These are phyloP conservation scores for Cyphellophora attinorum DNA, from an alignment of 2,329 filamentous ascomycete species.

Conservation along the genomic window DNA sequence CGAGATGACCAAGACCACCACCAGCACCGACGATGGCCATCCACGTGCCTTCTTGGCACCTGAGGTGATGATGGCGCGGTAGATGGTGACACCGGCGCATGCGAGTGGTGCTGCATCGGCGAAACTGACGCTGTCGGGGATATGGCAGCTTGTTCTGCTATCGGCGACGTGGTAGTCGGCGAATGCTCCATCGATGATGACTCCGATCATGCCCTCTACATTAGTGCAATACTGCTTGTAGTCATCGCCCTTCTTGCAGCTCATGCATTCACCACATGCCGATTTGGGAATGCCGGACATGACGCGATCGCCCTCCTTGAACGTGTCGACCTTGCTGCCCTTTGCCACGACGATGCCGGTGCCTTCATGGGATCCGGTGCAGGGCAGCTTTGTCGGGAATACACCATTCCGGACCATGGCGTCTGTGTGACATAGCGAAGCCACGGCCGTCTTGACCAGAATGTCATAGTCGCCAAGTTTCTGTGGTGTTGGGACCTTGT, in stretches of 20 bases:
- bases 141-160: slow-evolving; percentile 32
- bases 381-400: slow-evolving; percentile 40
- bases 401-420: slow-evolving; percentile 43
- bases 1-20: slow-evolving; percentile 30
- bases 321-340: slow-evolving; percentile 32
- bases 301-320: slow-evolving; percentile 44
- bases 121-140: slow-evolving; percentile 16
- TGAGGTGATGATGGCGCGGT: slow-evolving; percentile 30
- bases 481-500: slow-evolving; percentile 38
- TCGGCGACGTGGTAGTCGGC: slow-evolving; percentile 49
- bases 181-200: slow-evolving; percentile 44
- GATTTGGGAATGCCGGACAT: slow-evolving; percentile 47
- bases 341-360: slow-evolving; percentile 44
- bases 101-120: slow-evolving; percentile 22
- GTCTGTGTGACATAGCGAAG: slow-evolving; percentile 56
- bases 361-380: slow-evolving; percentile 49
- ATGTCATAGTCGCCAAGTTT: slow-evolving; percentile 42
- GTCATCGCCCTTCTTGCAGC: slow-evolving; percentile 40
- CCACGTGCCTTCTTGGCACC: slow-evolving; percentile 25
- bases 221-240: slow-evolving; percentile 44
- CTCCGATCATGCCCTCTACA: slow-evolving; percentile 37
- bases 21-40: slow-evolving; percentile 27
- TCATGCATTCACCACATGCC: slow-evolving; percentile 43
- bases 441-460: slow-evolving; percentile 51
- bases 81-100: slow-evolving; percentile 30